Conservation (phyloP, 129 eudicot genomes). For the Chrysanthemum makinoi region DNA sequence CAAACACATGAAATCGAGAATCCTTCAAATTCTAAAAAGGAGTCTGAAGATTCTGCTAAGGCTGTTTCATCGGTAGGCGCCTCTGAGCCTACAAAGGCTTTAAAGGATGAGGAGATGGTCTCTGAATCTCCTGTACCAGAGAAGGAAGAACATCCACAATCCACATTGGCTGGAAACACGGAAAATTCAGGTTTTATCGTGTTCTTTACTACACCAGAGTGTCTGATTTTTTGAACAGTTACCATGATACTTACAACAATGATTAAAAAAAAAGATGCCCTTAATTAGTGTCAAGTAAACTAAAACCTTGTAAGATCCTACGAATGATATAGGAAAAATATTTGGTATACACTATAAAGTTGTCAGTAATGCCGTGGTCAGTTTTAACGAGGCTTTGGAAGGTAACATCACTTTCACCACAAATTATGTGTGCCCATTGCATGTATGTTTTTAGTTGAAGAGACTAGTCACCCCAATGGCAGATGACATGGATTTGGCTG, state of each 20-base stretch:
- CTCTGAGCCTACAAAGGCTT: slow-evolving; percentile 40
- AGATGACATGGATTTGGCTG: too few species aligned
- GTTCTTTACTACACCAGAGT: background rate
- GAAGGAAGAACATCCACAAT: slow-evolving; percentile 33
- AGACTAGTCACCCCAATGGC: too few species aligned
- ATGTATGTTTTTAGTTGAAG: background rate
- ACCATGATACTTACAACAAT: background rate
- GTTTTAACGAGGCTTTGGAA: background rate
- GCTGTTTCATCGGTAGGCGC: slow-evolving; percentile 25
- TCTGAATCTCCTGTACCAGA: slow-evolving; percentile 19
- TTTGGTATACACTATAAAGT: background rate
- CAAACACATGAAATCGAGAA: slow-evolving; percentile 34
- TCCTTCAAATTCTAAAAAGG: slow-evolving; percentile 43
- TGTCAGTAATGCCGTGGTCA: background rate
- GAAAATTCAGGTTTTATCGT: slow-evolving; percentile 45
- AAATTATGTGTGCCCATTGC: background rate
- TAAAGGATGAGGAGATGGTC: slow-evolving; percentile 45
- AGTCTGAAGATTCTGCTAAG: slow-evolving; percentile 34
- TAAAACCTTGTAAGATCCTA: background rate
- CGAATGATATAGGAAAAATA: background rate
- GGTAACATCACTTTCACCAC: background rate
- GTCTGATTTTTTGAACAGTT: slow-evolving; percentile 16
- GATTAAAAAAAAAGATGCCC: background rate
- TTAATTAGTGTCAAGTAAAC: background rate
- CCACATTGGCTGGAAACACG: slow-evolving; percentile 35